phyloP scores from a whole-genome alignment of 2,329 filamentous ascomycete species.

The Huntiella omanensis region DNA sequence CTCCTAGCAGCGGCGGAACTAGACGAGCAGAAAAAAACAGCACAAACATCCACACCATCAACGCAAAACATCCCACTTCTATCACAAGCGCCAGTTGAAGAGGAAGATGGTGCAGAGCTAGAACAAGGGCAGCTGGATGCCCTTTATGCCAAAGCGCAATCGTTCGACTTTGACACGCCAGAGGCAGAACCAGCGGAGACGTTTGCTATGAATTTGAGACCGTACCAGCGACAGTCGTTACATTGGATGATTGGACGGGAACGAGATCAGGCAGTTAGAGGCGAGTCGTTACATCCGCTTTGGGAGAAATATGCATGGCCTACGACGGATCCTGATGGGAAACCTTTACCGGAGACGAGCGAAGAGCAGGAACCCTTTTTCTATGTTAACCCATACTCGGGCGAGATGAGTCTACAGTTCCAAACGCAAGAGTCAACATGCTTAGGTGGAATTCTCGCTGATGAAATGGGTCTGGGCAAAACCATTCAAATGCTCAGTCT shows the following conservation, averaged over 20 bases:
- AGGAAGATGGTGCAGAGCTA: slow-evolving; percentile 74
- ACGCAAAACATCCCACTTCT: not conserved
- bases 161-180: slow-evolving; percentile 86
- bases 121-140: slow-evolving; percentile 91
- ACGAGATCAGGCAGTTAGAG: slow-evolving; percentile 49
- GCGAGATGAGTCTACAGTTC: slow-evolving; percentile 79
- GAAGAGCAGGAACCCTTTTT: slow-evolving; percentile 36
- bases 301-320: slow-evolving; percentile 97
- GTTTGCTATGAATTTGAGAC: slow-evolving; percentile 67
- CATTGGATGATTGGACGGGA: slow-evolving; percentile 96
- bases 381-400: slow-evolving; percentile 94
- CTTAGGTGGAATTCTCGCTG: slow-evolving; percentile 77
- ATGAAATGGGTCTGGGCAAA: slow-evolving; percentile 96
- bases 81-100: slow-evolving; percentile 31
- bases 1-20: slow-evolving; percentile 75
- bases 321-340: slow-evolving; percentile 67
- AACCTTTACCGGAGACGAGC: slow-evolving; percentile 45
- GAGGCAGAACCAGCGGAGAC: slow-evolving; percentile 65
- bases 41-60: not conserved
- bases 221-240: slow-evolving; percentile 88
- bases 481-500: slow-evolving; percentile 97
- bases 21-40: slow-evolving; percentile 45
- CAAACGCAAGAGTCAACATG: slow-evolving; percentile 90
- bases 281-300: slow-evolving; percentile 80
- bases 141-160: slow-evolving; percentile 87